Base-by-base conservation (phyloP, 2,329 filamentous ascomycete species). In the Fusarium solani-melongenae region DNA sequence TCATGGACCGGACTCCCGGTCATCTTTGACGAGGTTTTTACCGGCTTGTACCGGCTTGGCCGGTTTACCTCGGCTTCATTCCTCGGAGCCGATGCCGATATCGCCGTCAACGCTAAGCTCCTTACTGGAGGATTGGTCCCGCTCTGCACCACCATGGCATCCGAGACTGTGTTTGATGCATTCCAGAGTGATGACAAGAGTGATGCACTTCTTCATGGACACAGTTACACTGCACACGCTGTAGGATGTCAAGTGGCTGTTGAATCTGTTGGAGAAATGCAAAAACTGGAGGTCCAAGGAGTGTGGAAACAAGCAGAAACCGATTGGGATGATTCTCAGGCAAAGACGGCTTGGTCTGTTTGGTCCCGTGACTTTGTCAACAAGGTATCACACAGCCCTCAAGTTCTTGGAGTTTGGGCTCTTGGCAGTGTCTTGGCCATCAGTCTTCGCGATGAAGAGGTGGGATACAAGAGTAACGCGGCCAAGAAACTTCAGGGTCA, bases 1-100 rank as follows among this genome's bases (percentile, higher is more conserved):
- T 72, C 84, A 33, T 97, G 94, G 94, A 86, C 86, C 2, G 93
- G 94, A 3, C 87, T 97, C 5, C 94, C 94, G 0, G 84, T 97
- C 41, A 86, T 97, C 74, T 94, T 94, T 73, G 94, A 97, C 79
- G 94, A 97, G 79, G 94, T 97, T 38, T 97, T 97, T 82, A 96
- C 94, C 0, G 94, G 94, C 2, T 85, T 97, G 6, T 95, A 95
- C 80, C 93, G 94, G 14, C 90, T 97, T 0, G 94, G 94, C 3
- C 89, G 91, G 41, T 90, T 92, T 78, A 91, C 89, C 1, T 87
- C 93, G 0, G 90, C 92, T 0, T 91, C 91, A 0, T 93, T 96
- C 80, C 87, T 97, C 4, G 85, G 86, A 6, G 83, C 90, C 0
- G 82, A 93, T 34, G 88, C 94, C 0, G 94, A 97, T 76, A 92